Evolutionary conservation across 2,329 filamentous ascomycete species (phyloP).

Genomic region (Diaporthe helianthi): DNA sequence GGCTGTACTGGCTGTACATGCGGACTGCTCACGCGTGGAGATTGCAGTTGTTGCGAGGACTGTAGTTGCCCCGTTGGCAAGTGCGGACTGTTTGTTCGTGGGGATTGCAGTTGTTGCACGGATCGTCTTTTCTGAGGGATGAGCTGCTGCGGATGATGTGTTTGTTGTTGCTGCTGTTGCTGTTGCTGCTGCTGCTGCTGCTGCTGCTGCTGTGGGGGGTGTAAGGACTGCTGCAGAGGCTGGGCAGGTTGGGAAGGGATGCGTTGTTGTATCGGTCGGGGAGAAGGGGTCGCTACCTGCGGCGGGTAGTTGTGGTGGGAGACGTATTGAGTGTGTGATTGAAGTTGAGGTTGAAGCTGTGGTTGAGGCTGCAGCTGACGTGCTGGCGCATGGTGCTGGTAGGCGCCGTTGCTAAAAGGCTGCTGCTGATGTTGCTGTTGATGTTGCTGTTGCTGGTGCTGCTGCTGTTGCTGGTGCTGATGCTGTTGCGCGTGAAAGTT

Average conservation of each 20-base stretch:
- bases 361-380: conserved; percentile 27
- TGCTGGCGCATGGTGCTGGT: conserved; percentile 33
- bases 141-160: conserved; percentile 36
- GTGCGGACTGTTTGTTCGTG: conserved; percentile 12
- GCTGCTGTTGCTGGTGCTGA: conserved; percentile 35
- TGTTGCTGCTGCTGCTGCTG: conserved; percentile 37
- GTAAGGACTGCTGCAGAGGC: conserved; percentile 28
- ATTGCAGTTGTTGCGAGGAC: neutral
- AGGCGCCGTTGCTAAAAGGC: conserved; percentile 39
- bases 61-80: conserved; percentile 5
- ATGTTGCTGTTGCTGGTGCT: conserved; percentile 36
- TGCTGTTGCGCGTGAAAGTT: conserved; percentile 38
- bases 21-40: neutral
- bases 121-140: conserved; percentile 18
- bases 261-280: conserved; percentile 36
- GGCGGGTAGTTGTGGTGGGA: conserved; percentile 46
- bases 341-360: conserved; percentile 31
- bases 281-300: conserved; percentile 38
- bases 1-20: neutral
- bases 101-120: conserved; percentile 15
- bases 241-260: conserved; percentile 33
- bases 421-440: conserved; percentile 36
- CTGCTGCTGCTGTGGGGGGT: conserved; percentile 35
- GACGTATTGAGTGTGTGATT: conserved; percentile 24
- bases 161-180: conserved; percentile 42